Evolutionary conservation across 495 filamentous ascomycete genomes (phyloP).

Genomic region (Penicillium malachiteum): DNA sequence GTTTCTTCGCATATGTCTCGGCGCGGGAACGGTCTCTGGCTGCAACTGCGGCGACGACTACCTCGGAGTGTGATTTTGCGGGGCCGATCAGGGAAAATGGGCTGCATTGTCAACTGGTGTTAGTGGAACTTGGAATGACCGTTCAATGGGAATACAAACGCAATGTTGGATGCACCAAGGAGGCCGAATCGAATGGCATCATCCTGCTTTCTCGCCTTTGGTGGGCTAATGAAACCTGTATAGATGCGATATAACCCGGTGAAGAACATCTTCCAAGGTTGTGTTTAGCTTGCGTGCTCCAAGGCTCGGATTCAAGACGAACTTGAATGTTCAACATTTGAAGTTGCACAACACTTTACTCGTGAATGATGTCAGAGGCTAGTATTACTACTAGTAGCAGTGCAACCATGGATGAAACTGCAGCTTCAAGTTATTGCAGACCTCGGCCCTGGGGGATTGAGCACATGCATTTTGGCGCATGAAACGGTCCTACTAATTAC

Average conservation of each 20-base stretch:
- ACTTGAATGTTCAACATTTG: too few relatives aligned
- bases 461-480: too few relatives aligned
- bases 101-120: constrained; percentile 35
- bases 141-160: constrained; percentile 9
- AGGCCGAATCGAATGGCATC: constrained; percentile 33
- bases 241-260: constrained; percentile 15
- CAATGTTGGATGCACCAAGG: constrained; percentile 32
- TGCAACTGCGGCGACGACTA: constrained; percentile 57
- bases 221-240: constrained; percentile 18
- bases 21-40: constrained; percentile 56
- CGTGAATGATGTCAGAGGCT: too few relatives aligned
- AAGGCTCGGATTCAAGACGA: too few relatives aligned
- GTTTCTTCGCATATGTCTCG: constrained; percentile 53
- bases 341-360: too few relatives aligned
- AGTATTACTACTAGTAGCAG: too few relatives aligned
- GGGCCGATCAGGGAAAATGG: constrained; percentile 55
- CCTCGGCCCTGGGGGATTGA: too few relatives aligned
- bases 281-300: too few relatives aligned
- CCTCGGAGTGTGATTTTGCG: constrained; percentile 57
- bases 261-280: too few relatives aligned
- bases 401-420: too few relatives aligned
- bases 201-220: constrained; percentile 15
- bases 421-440: too few relatives aligned
- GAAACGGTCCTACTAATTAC: too few relatives aligned
- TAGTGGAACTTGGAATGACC: not conserved